Conservation (phyloP, 176 grass and related monocot species). For the Aegilops tauschii region DNA sequence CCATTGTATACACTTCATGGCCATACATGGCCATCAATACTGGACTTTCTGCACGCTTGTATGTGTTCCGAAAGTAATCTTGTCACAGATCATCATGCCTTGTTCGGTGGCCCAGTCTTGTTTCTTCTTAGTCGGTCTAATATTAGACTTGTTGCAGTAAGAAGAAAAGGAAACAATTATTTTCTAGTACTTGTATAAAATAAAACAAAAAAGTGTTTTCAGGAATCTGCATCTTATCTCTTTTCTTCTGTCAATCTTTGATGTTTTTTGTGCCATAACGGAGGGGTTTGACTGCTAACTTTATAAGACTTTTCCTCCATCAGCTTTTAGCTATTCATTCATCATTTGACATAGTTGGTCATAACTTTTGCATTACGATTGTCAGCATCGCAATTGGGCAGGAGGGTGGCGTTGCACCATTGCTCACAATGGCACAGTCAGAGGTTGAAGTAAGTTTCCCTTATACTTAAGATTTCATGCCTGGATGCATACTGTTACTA, state of each 20-base stretch:
- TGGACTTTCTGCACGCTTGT: too few species aligned
- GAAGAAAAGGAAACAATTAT: constrained; percentile 4
- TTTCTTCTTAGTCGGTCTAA: constrained; percentile 10
- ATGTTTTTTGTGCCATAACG: background rate
- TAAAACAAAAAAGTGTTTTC: background rate
- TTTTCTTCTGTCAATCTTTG: background rate
- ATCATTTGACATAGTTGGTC: constrained; percentile 12
- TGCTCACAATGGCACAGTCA: constrained; percentile 89
- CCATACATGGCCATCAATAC: too few species aligned
- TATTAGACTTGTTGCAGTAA: background rate
- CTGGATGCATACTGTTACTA: background rate
- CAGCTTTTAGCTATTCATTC: background rate
- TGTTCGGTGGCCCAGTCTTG: background rate
- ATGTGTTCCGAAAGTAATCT: too few species aligned
- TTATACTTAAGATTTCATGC: constrained; percentile 15
- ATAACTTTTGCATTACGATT: constrained; percentile 37
- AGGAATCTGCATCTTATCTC: background rate
- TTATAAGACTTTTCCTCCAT: background rate
- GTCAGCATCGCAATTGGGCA: constrained; percentile 95
- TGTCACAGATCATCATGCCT: too few species aligned
- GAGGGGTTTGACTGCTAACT: background rate
- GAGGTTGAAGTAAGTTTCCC: constrained; percentile 82
- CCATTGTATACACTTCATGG: too few species aligned
- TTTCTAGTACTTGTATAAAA: background rate
- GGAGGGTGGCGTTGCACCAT: constrained; percentile 87